Base-by-base conservation (phyloP, 495 filamentous ascomycete genomes). In the Polyplosphaeria fusca region DNA sequence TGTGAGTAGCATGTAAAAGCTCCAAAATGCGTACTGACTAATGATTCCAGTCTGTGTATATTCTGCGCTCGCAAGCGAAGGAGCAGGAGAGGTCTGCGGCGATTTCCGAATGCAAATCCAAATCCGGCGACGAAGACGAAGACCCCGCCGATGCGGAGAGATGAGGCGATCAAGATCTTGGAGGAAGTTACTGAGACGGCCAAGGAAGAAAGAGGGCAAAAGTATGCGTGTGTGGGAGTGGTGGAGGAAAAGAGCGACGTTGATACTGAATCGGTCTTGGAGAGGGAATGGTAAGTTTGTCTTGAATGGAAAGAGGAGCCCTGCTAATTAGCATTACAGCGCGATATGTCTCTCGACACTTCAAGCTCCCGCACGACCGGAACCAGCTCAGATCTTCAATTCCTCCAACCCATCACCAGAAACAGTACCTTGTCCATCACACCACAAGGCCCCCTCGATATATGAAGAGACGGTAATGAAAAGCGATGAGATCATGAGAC, bases 261-360 rank as follows among this genome's bases (percentile, higher is more conserved):
- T 18, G 55, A 51, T n/a, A 3, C 3, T 50, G 22, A 9, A 1
- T 57, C 53, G 2, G 14, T 41, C 2, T 1, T 43, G 13, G 53
- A 57, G 19, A 40, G 38, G 26, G 53, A 57, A 7, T 57, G 53
- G 53, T 49, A 48, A 37, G 52, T 55, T 2, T 24, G 13, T 11
- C n/a, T 23, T 16, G 2, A 9, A 14, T 52, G 30, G 7, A 7
- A 35, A 14, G 7, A 35, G 30, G 14, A 14, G 14, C 7, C 30
- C 7, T 2, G 37, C 23, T 52, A n/a, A 51, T 41, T 11, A 13
- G 4, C 7, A 27, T 23, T 37, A 25, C 23, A 60, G 57, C 23
- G 50, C 57, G 23, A 60, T 60, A 47, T 60, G 57, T 45, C 51
- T 61, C 27, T 61, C 51, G 1, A 25, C 43, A 3, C 24, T 61